Evolutionary conservation across 495 filamentous ascomycete genomes (phyloP), one percentile per base, ranked within the genome.

Genomic region (Melanomma pulvis-pyrius): DNA sequence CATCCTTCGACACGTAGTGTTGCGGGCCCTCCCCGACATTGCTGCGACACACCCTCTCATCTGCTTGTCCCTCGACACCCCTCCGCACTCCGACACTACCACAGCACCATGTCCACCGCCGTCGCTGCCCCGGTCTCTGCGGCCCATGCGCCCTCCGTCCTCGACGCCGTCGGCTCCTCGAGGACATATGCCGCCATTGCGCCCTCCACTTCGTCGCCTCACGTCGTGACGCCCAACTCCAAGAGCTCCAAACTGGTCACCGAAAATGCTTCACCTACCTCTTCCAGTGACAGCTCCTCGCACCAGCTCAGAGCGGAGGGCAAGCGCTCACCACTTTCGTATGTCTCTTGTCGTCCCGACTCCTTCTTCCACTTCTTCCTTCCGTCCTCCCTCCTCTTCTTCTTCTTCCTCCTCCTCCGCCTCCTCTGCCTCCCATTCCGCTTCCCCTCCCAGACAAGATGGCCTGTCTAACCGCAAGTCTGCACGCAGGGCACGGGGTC

Each of bases 271-370:
- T 67, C 69, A 54, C 65, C 71, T 47, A 68, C 65, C 32, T 65
- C 49, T 47, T 65, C 71, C 62, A 71, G 61, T 54, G 57, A 73
- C 56, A 54, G 71, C 81, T 49, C 74, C 79, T 24, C 55, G 44
- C 61, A 59, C 49, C 60, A 57, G 60, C 60, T 55, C 1, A 7
- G 65, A 72, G 55, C 60, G 51, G 83, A 83, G 59, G 81, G 81
- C 60, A 85, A 83, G 74, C 77, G 76, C 41, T 83, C 80, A 24
- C 80, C 83, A 6, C 80, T 81, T 24, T 80, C 79, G 85, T 87
- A 82, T 81, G 84, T 82, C 61, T 41, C 26, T 61, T 59, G 19
- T 11, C 19, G 32, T 54, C 24, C 41, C 58, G 17, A 57, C 65
- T 58, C 25, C 32, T 61, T 50, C 30, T 55, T 50, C 53, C 36